Evolutionary conservation across 805 yeast genomes (phyloP), one percentile per base, ranked within the genome.

Genomic region (Phaffomyces antillensis): DNA sequence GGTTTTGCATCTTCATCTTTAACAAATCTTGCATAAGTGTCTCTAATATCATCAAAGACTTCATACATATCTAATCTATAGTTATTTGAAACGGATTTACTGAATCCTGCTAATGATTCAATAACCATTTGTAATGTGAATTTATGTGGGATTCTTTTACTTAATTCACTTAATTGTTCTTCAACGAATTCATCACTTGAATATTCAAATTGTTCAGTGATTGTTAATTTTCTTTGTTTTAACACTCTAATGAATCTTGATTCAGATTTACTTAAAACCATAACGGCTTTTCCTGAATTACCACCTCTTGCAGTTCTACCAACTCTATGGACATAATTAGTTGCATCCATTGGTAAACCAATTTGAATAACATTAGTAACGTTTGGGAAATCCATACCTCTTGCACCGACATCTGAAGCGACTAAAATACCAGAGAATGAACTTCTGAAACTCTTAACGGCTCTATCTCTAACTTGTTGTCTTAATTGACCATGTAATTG

Each of bases 271-370:
- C 83, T 69, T 40, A 80, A 56, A 59, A 78, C 81, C 47, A 85
- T 62, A 15, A 77, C 63, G 6, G 96, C 86, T 40, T 73, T 70
- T 50, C 98, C 98, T 23, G 72, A 68, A 47, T 75, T 74, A 45
- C 96, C 96, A 44, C 90, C 95, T 67, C 98, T 80, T 37, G 95
- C 98, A 15, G 97, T 91, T 73, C 98, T 82, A 48, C 98, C 98
- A 59, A 91, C 83, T 64, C 96, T 83, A 67, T 91, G 98, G 47
- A 89, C 79, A 61, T 90, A 89, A 51, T 84, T 83, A n/a, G 90
- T 77, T 23, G 79, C 65, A 46, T 82, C 86, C 39, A 73, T 66
- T 49, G 93, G 86, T n/a, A 81, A 73, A 52, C 91, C 86, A 44
- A 87, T 63, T 68, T 91, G 97, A 55, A 85, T 68, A 42, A 91